Conservation (phyloP, 2,329 filamentous ascomycete species). For the Sporothrix brunneoviolacea region DNA sequence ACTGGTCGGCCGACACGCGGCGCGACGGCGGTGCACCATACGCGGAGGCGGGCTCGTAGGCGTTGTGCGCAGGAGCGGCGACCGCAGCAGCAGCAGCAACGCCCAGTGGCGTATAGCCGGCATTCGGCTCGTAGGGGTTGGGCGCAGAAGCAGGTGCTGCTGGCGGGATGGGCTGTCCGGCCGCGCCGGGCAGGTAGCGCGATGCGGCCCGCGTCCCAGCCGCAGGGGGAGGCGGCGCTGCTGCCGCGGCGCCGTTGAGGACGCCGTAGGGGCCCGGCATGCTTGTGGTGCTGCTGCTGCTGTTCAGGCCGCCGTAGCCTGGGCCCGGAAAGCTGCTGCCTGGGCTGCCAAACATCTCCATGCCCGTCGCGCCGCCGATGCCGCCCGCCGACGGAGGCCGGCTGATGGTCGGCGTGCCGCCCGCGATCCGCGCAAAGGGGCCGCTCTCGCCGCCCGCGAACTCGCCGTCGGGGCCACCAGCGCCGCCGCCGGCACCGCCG, state of each 20-base stretch:
- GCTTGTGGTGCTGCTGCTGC: no score
- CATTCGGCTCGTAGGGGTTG: constrained; percentile 23
- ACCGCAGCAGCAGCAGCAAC: neutral
- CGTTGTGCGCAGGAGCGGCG: constrained; percentile 8
- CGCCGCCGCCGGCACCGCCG: constrained; percentile 47
- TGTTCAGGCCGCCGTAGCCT: constrained; percentile 28
- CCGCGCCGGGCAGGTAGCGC: constrained; percentile 41
- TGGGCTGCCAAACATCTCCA: constrained; percentile 65
- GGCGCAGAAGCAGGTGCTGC: constrained; percentile 3
- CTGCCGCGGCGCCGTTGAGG: neutral
- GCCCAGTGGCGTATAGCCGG: constrained; percentile 22
- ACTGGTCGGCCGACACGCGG: constrained; percentile 11
- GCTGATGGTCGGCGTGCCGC: constrained; percentile 69
- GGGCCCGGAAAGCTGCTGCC: constrained; percentile 22
- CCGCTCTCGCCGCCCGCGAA: constrained; percentile 56
- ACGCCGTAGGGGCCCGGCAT: constrained; percentile 25
- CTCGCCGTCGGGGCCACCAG: constrained; percentile 46
- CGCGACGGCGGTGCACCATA: constrained; percentile 8
- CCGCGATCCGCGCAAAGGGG: constrained; percentile 75
- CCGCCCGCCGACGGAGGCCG: constrained; percentile 62
- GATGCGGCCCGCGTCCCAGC: constrained; percentile 40
- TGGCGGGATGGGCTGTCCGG: constrained; percentile 2
- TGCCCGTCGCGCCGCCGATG: constrained; percentile 45
- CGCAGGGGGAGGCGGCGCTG: constrained; percentile 25
- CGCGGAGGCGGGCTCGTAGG: constrained; percentile 20